phyloP scores from a whole-genome alignment of 441 rosid species.

The Pelargonium australe region DNA sequence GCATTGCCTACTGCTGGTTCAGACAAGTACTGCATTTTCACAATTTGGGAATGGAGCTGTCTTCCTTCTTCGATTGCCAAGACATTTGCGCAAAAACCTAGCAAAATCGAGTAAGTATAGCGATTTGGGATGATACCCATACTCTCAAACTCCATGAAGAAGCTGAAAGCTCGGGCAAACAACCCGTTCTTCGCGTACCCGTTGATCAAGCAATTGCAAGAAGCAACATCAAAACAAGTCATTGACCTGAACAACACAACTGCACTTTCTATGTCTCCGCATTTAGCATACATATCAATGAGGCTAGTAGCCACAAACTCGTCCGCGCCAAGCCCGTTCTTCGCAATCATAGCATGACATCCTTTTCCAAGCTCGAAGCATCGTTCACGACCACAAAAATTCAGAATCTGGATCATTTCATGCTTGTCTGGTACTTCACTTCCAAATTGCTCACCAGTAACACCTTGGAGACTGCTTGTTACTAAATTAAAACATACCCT shows the following conservation, averaged over 20 bases:
- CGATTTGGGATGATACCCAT: slow-evolving; percentile 21
- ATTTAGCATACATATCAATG: slow-evolving; percentile 36
- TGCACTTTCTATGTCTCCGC: slow-evolving; percentile 27
- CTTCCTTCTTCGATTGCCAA: slow-evolving; percentile 22
- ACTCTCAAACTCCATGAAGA: slow-evolving; percentile 19
- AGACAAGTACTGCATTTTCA: slow-evolving; percentile 24
- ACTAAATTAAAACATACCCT: not conserved
- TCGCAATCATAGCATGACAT: slow-evolving; percentile 29
- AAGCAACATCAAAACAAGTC: slow-evolving; percentile 23
- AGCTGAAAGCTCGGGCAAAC: slow-evolving; percentile 24
- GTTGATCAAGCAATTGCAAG: slow-evolving; percentile 31
- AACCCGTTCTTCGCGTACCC: slow-evolving; percentile 27
- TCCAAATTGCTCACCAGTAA: not conserved
- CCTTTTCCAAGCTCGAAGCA: slow-evolving; percentile 27
- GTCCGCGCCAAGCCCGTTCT: slow-evolving; percentile 23
- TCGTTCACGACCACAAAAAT: slow-evolving; percentile 17
- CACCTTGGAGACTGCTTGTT: not conserved
- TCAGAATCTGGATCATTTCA: slow-evolving; percentile 15
- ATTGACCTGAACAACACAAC: slow-evolving; percentile 17
- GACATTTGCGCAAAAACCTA: slow-evolving; percentile 18
- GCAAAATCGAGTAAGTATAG: slow-evolving; percentile 24
- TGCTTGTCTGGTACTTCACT: slow-evolving; percentile 13
- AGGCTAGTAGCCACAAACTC: slow-evolving; percentile 32
- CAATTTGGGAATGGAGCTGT: slow-evolving; percentile 26
- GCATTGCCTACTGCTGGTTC: slow-evolving; percentile 25